phyloP scores from a whole-genome alignment of 768 basidiomycete genomes.

The Rhizopogon vesiculosus region DNA sequence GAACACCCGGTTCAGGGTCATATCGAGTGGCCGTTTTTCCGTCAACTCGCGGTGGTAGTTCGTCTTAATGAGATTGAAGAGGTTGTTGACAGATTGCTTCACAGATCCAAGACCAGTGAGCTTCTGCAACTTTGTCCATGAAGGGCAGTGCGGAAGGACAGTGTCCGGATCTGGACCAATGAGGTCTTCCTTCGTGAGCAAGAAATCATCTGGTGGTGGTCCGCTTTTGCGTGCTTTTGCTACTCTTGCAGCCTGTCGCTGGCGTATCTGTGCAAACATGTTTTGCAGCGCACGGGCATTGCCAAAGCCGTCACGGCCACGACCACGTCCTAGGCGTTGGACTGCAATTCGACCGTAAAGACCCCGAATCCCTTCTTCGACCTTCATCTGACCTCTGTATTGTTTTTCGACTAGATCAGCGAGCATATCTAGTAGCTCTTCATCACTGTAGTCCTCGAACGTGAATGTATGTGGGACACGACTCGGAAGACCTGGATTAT shows the following conservation, averaged over 20 bases:
- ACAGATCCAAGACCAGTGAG: conserved; percentile 49
- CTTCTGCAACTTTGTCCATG: conserved; percentile 43
- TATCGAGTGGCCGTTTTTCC: conserved; percentile 41
- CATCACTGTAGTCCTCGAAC: conserved; percentile 53
- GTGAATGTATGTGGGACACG: conserved; percentile 52
- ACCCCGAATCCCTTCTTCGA: conserved; percentile 27
- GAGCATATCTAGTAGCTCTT: conserved; percentile 47
- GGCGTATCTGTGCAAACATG: conserved; percentile 35
- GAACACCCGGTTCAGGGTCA: conserved; percentile 58
- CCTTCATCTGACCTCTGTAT: conserved; percentile 41
- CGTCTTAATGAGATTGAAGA: conserved; percentile 36
- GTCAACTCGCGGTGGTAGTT: conserved; percentile 53
- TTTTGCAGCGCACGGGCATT: conserved; percentile 55
- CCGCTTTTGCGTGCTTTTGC: conserved; percentile 34
- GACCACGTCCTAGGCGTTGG: conserved; percentile 47
- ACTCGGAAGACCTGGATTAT: conserved; percentile 58
- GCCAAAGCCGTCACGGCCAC: conserved; percentile 52
- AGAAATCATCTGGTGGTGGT: conserved; percentile 37
- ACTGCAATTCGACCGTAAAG: conserved; percentile 44
- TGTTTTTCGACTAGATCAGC: conserved; percentile 36
- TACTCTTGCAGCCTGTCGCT: conserved; percentile 46
- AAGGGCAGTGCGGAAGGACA: conserved; percentile 34
- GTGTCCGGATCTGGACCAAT: conserved; percentile 54
- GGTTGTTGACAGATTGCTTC: conserved; percentile 41
- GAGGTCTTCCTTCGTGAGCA: conserved; percentile 45